phyloP scores from a whole-genome alignment of 345 rosid genomes.

The Balakata baccata region DNA sequence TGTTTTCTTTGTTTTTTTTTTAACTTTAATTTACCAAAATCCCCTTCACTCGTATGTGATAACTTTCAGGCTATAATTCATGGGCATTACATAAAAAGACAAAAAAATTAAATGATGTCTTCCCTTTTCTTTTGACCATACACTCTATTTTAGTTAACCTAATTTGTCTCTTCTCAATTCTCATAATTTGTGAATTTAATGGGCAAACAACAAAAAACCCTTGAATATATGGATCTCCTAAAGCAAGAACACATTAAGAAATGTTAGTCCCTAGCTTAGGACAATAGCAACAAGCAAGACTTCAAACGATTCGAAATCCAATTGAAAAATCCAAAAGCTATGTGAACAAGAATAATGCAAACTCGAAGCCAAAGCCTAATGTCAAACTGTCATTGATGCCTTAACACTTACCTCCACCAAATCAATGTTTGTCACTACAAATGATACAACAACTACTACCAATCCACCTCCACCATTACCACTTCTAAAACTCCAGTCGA shows the following conservation, averaged over 20 bases:
- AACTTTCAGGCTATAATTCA: too few relatives aligned
- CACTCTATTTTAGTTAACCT: background rate
- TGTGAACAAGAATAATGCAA: slow-evolving; percentile 87
- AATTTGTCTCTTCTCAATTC: background rate
- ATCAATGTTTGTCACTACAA: slow-evolving; percentile 32
- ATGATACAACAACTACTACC: slow-evolving; percentile 31
- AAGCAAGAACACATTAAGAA: slow-evolving; percentile 70
- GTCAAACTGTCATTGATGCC: slow-evolving; percentile 35
- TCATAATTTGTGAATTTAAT: background rate
- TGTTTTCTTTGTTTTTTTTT: too few relatives aligned
- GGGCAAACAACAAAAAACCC: slow-evolving; percentile 3
- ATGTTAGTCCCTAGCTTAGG: slow-evolving; percentile 58
- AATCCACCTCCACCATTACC: slow-evolving; percentile 35
- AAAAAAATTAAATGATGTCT: too few relatives aligned
- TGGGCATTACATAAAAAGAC: too few relatives aligned
- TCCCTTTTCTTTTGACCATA: too few relatives aligned
- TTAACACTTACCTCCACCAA: slow-evolving; percentile 28
- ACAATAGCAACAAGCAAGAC: slow-evolving; percentile 70
- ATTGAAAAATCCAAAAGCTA: slow-evolving; percentile 79
- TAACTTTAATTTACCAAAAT: too few relatives aligned
- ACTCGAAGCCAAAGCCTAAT: slow-evolving; percentile 68
- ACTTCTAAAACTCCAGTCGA: slow-evolving; percentile 65
- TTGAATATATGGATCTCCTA: slow-evolving; percentile 60
- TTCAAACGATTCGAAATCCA: slow-evolving; percentile 91
- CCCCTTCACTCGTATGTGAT: too few relatives aligned